Percentiles rank a stretch among this genome's conserved stretches.
phyloP scores from a whole-genome alignment of 768 basidiomycete genomes.

The Favolaschia claudopus region DNA sequence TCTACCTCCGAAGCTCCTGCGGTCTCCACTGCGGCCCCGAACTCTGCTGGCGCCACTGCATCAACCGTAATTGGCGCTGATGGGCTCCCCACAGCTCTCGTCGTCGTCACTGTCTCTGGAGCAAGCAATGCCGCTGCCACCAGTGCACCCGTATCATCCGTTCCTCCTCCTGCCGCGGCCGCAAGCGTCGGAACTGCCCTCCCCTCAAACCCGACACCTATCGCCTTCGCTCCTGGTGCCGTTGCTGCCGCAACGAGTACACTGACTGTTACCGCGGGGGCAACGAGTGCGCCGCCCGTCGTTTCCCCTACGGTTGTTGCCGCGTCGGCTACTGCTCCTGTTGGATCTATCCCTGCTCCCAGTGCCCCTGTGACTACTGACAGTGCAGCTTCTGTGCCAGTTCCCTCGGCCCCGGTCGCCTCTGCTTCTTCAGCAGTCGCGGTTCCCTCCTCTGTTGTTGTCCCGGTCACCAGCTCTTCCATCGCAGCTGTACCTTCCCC shows the following conservation, averaged over 20 bases:
- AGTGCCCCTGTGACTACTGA: background rate
- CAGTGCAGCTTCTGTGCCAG: background rate
- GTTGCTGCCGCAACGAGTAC: conserved; percentile 14
- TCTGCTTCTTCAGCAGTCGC: background rate
- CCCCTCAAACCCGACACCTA: conserved; percentile 20
- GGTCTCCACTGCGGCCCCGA: conserved; percentile 30
- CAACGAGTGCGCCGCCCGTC: background rate
- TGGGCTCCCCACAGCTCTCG: conserved; percentile 45
- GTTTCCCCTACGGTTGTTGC: too few relatives aligned
- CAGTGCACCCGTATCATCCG: conserved; percentile 11
- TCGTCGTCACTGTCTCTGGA: conserved; percentile 41
- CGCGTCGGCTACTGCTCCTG: too few relatives aligned
- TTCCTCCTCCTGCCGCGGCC: conserved; percentile 19
- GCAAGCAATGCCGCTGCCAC: conserved; percentile 30
- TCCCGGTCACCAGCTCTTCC: background rate
- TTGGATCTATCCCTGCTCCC: too few relatives aligned
- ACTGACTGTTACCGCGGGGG: conserved; percentile 5
- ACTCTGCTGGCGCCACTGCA: conserved; percentile 16
- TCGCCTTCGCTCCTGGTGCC: background rate
- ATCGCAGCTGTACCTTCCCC: too few relatives aligned
- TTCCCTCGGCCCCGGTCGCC: background rate
- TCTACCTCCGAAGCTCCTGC: conserved; percentile 20
- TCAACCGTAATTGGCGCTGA: conserved; percentile 38
- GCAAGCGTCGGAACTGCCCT: conserved; percentile 1
- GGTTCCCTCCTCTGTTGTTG: background rate